Conservation (phyloP, 345 rosid species). For the Citrus sp. region DNA sequence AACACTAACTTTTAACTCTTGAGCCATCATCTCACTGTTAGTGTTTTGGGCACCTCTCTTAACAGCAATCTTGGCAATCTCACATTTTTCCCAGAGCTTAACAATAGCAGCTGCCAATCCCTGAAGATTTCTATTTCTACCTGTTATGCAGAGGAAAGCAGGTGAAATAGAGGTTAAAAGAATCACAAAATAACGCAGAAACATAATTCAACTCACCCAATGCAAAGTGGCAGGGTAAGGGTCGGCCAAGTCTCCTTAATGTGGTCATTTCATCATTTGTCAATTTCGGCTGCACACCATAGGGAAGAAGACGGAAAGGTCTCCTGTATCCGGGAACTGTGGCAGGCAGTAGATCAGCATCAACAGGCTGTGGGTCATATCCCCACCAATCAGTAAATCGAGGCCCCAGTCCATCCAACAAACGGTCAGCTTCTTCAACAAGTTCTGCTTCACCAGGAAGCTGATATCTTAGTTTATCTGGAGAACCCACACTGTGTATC, state of each 20-base stretch:
- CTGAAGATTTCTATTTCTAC: constrained; percentile 83
- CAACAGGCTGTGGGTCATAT: constrained; percentile 86
- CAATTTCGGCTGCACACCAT: constrained; percentile 67
- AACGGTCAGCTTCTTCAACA: constrained; percentile 67
- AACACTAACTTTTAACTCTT: constrained; percentile 73
- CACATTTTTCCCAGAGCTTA: constrained; percentile 97
- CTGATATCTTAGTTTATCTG: constrained; percentile 71
- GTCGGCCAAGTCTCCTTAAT: constrained; percentile 81
- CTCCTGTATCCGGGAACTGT: constrained; percentile 66
- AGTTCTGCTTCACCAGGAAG: constrained; percentile 75
- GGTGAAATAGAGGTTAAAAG: constrained; percentile 10
- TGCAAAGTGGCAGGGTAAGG: constrained; percentile 90
- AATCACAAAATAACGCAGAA: constrained; percentile 11
- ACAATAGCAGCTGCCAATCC: constrained; percentile 80
- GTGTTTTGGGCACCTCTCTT: constrained; percentile 90
- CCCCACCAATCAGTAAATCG: constrained; percentile 96
- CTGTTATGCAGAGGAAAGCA: constrained; percentile 36
- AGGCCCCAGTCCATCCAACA: constrained; percentile 89
- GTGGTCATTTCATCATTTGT: constrained; percentile 95
- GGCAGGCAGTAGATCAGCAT: constrained; percentile 90
- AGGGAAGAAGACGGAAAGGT: constrained; percentile 96
- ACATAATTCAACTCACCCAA: constrained; percentile 44
- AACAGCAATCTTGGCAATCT: constrained; percentile 87
- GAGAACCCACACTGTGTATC: constrained; percentile 69
- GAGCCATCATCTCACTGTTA: constrained; percentile 78